Evolutionary conservation across 164 flowering plant species (phyloP).

Genomic region (Magnolia kwangsiensis): DNA sequence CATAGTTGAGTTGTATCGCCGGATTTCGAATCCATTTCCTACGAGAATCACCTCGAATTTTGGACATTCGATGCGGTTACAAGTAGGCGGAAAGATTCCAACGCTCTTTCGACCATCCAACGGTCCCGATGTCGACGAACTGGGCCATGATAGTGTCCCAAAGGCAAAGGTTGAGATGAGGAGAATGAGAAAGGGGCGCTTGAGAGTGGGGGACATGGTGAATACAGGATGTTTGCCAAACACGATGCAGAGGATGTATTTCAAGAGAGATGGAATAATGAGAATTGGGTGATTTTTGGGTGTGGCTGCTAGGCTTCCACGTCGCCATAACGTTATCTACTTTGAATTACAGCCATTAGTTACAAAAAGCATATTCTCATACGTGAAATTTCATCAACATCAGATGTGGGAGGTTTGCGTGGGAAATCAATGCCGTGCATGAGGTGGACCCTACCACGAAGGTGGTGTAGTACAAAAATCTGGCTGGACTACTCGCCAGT

Average conservation of each 20-base stretch:
- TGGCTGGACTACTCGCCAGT: too few species aligned
- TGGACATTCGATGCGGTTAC: conserved; percentile 84
- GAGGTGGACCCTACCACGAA: too few species aligned
- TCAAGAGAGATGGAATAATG: background rate
- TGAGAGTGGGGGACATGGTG: conserved; percentile 15
- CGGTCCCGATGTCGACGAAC: background rate
- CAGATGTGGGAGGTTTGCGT: background rate
- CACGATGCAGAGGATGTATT: background rate
- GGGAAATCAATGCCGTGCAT: too few species aligned
- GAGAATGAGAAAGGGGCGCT: conserved; percentile 6
- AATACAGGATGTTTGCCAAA: background rate
- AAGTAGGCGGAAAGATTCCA: conserved; percentile 43
- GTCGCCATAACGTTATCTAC: background rate
- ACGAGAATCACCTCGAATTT: conserved; percentile 38
- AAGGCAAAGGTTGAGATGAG: conserved; percentile 5
- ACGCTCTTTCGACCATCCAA: background rate
- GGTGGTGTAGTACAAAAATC: too few species aligned
- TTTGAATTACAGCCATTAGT: background rate
- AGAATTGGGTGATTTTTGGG: background rate
- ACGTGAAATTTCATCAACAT: background rate
- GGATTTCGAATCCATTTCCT: conserved; percentile 73
- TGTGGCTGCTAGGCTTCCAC: background rate
- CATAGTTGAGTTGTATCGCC: conserved; percentile 57
- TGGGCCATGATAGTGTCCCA: background rate
- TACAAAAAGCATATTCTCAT: background rate